Evolutionary conservation across 192 early-diverging fungal genomes (phyloP).

Genomic region (Glomus cerebriforme): DNA sequence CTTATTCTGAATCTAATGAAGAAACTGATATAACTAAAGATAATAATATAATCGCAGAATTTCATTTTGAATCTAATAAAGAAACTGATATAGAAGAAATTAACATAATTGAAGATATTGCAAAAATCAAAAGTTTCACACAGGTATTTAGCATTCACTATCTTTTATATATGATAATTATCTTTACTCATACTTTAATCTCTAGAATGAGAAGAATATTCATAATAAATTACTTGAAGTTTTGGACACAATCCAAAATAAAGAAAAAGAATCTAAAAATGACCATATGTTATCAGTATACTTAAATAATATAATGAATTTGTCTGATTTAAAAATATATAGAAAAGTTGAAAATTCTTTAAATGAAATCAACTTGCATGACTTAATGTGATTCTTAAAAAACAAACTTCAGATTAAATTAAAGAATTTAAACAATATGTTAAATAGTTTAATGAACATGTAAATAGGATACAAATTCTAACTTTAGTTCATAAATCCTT

Average conservation of each 20-base stretch:
- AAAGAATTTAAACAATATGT: conserved; percentile 26
- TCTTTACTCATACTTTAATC: conserved; percentile 9
- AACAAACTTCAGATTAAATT: conserved; percentile 19
- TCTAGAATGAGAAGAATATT: conserved; percentile 18
- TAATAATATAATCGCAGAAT: conserved; percentile 19
- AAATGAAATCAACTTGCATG: background rate
- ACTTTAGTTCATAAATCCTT: conserved; percentile 31
- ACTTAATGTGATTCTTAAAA: conserved; percentile 20
- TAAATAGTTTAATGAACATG: conserved; percentile 18
- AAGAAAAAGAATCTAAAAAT: conserved; percentile 5
- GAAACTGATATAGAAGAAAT: conserved; percentile 14
- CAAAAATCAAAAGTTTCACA: conserved; percentile 24
- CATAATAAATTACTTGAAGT: conserved; percentile 14
- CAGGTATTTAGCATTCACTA: conserved; percentile 32
- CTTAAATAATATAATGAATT: conserved; percentile 25
- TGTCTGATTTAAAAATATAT: conserved; percentile 15
- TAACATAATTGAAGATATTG: conserved; percentile 25
- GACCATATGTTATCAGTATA: conserved; percentile 23
- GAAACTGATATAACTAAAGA: conserved; percentile 22
- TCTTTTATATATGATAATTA: conserved; percentile 27
- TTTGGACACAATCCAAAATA: conserved; percentile 3
- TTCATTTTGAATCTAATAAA: conserved; percentile 17
- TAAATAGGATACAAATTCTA: conserved; percentile 25
- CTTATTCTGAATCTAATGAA: conserved; percentile 14
- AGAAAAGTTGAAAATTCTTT: conserved; percentile 14